Evolutionary conservation across 805 yeast species (phyloP).

Genomic region (Sporopachydermia lactativora): DNA sequence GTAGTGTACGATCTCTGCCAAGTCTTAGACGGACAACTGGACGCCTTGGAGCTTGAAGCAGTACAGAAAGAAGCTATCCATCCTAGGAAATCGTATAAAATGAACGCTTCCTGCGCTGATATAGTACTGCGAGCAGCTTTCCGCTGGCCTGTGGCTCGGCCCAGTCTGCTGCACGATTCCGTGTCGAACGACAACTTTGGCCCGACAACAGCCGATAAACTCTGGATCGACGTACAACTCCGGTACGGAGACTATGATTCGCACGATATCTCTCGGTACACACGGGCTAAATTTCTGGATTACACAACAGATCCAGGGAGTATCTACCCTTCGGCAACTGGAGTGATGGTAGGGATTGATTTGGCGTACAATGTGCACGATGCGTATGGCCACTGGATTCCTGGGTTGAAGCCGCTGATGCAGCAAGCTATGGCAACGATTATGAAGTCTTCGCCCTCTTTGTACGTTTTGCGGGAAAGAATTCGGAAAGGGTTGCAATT

Average conservation of each 20-base stretch:
- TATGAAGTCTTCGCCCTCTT: constrained; percentile 89
- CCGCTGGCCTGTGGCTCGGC: constrained; percentile 73
- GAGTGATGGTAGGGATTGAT: constrained; percentile 81
- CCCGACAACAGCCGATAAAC: constrained; percentile 38
- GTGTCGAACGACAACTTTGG: constrained; percentile 25
- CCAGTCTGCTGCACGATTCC: constrained; percentile 66
- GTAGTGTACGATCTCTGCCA: constrained; percentile 88
- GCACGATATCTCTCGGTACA: constrained; percentile 88
- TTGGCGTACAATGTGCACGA: constrained; percentile 92
- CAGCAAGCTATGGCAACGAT: constrained; percentile 88
- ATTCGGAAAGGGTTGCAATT: constrained; percentile 87
- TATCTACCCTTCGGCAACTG: constrained; percentile 86
- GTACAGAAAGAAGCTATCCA: constrained; percentile 90
- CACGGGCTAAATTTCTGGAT: constrained; percentile 84
- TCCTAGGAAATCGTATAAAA: constrained; percentile 92
- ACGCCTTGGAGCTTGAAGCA: constrained; percentile 64
- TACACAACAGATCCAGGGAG: constrained; percentile 81
- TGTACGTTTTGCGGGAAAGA: constrained; percentile 83
- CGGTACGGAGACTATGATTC: constrained; percentile 97
- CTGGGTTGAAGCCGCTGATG: constrained; percentile 80
- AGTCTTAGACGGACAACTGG: constrained; percentile 77
- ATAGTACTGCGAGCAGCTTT: constrained; percentile 59
- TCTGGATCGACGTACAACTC: constrained; percentile 91
- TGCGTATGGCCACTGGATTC: constrained; percentile 96
- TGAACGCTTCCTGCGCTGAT: constrained; percentile 95